These are phyloP conservation scores for Dactylellina leptospora DNA, from an alignment of 2,329 filamentous ascomycete species.

Conservation along the genomic window DNA sequence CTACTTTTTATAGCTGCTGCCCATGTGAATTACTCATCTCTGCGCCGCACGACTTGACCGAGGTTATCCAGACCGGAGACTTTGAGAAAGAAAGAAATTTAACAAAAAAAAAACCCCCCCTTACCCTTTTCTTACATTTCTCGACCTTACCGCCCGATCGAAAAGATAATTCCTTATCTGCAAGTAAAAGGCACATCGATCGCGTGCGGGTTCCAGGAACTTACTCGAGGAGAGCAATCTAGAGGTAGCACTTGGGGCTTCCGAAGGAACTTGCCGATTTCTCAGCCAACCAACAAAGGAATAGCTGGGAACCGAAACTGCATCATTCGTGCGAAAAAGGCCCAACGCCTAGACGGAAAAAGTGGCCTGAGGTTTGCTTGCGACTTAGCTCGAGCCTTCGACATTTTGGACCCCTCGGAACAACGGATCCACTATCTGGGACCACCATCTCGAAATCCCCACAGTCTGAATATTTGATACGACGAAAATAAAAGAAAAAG, in stretches of 20 bases:
- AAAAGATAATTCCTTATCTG: conserved; percentile 19
- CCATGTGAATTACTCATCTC: conserved; percentile 29
- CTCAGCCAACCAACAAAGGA: conserved; percentile 31
- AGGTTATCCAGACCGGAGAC: conserved; percentile 30
- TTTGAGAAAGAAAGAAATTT: neutral
- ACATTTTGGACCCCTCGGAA: conserved; percentile 44
- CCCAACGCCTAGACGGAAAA: conserved; percentile 29
- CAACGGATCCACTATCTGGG: conserved; percentile 49
- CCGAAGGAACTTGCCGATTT: conserved; percentile 46
- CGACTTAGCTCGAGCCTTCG: conserved; percentile 38
- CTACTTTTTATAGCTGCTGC: conserved; percentile 14
- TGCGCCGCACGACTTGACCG: conserved; percentile 24
- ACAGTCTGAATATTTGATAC: conserved; percentile 20
- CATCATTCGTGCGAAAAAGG: conserved; percentile 32
- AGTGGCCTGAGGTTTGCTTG: conserved; percentile 52
- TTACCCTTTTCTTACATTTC: conserved; percentile 22
- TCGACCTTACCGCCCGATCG: conserved; percentile 28
- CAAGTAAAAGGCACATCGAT: conserved; percentile 18
- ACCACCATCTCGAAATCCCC: conserved; percentile 22
- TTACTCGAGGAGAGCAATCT: neutral
- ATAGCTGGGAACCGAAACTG: conserved; percentile 14
- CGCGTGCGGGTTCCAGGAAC: conserved; percentile 38
- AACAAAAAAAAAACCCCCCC: neutral
- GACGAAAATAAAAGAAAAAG: conserved; percentile 21
- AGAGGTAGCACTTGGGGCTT: conserved; percentile 17